Base-by-base conservation (phyloP, 1,284 basidiomycete genomes). In the Quambalaria eucalypti region DNA sequence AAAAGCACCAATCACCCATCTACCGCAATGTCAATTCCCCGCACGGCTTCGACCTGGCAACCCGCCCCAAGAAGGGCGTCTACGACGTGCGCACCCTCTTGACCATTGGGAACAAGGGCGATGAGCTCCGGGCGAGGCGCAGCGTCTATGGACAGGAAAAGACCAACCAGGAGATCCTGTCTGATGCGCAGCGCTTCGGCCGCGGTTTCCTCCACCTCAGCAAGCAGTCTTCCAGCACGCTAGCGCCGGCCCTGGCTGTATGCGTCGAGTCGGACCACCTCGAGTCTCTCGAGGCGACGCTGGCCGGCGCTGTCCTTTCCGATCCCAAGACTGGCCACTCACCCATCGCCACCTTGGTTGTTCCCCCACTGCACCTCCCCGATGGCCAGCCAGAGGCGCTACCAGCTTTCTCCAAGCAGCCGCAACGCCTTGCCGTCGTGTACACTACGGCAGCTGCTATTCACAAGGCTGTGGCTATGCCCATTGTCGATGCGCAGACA, bases 21-120 rank as follows among this genome's bases (percentile, higher is more conserved):
- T 75, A 71, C 50, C 63, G 73, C 47, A 75, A 73, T 42, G 64
- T 69, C 36, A 75, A 75, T 60, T 63, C 73, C 2, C 73, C 71
- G 6, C 12, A 62, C 4, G 71, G 71, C 30, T 69, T 74, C 47
- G 66, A 73, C 36, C 63, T 75, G 25, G 69, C 73, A 3, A 51
- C 62, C 8, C 54, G 64, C 29, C 73, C 71, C 3, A 39, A 61
- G 2, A 62, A 60, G 50, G 54, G 62, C 29, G 52, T 64, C 36
- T 58, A 63, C 21, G 58, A 69, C 30, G 52, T 73, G 2, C 54
- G 59, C 4, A 57, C 60, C n/a, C 61, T 70, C 28, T 47, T 71
- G 47, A 55, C 53, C 31, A 36, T 55, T 23, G 66, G 62, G 29
- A 55, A 62, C 0, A 60, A 55, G 21, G 64, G 57, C 29, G 48